A percentile compares a stretch with the other conserved stretches of the same genome.
Evolutionary conservation across 345 rosid species (phyloP).

Genomic region (Turritis glabra): DNA sequence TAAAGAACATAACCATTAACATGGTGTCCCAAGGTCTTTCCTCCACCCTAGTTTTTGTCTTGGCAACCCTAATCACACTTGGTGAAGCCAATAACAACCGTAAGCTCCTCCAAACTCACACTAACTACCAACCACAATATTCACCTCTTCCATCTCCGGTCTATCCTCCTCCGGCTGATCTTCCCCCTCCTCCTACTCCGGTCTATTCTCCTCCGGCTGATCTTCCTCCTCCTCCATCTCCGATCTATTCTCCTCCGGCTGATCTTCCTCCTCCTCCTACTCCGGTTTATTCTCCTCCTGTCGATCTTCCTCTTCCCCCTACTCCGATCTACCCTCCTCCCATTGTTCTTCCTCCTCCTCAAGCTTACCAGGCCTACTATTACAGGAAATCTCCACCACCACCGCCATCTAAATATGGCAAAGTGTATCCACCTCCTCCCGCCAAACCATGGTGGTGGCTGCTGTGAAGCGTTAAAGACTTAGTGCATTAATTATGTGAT

Average conservation of each 20-base stretch:
- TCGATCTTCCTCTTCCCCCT: constrained; percentile 1
- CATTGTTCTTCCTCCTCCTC: constrained; percentile 11
- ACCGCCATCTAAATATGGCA: constrained; percentile 14
- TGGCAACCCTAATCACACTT: constrained; percentile 9
- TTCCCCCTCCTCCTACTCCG: constrained; percentile 8
- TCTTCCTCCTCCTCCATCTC: not conserved
- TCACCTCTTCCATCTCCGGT: constrained; percentile 15
- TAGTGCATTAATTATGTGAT: constrained; percentile 7
- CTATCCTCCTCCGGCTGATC: constrained; percentile 13
- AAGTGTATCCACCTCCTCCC: constrained; percentile 14
- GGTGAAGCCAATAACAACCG: constrained; percentile 31
- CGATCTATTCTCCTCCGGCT: not conserved
- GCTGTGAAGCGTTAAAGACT: constrained; percentile 19
- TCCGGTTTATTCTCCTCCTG: not conserved
- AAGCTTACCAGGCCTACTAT: constrained; percentile 28
- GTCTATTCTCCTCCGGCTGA: constrained; percentile 15
- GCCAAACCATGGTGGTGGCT: constrained; percentile 34
- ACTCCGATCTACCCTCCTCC: constrained; percentile 3
- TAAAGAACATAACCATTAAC: constrained; percentile 11
- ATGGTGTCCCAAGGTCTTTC: constrained; percentile 24
- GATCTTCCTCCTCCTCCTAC: not conserved
- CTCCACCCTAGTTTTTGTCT: constrained; percentile 8
- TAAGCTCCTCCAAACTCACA: constrained; percentile 5
- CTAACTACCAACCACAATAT: constrained; percentile 5
- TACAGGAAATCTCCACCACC: constrained; percentile 38